These are phyloP conservation scores for Vitis amurensis DNA, from an alignment of 164 flowering plant genomes.

Conservation along the genomic window DNA sequence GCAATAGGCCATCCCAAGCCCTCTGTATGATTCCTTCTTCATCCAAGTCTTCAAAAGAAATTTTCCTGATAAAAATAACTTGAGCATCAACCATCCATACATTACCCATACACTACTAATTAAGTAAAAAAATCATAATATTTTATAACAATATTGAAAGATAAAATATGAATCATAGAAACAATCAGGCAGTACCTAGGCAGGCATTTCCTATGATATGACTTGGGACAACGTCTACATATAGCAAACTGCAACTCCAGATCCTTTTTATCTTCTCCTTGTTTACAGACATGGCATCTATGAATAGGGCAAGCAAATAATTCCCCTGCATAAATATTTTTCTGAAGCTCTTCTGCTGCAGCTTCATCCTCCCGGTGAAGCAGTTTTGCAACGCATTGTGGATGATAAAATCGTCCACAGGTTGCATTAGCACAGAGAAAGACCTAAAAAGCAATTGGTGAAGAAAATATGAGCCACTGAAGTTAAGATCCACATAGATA, in stretches of 20 bases:
- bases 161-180: neutral
- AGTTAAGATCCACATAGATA: neutral
- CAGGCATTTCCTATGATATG: conserved; percentile 88
- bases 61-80: conserved; percentile 42
- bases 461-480: neutral
- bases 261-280: conserved; percentile 50
- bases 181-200: conserved; percentile 54
- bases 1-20: conserved; percentile 79
- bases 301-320: conserved; percentile 78
- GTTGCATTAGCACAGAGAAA: conserved; percentile 69
- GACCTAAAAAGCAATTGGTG: conserved; percentile 40
- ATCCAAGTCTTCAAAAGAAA: conserved; percentile 39
- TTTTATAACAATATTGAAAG: neutral
- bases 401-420: conserved; percentile 85
- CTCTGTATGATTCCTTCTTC: conserved; percentile 38
- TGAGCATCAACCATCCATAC: neutral
- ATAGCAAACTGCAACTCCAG: conserved; percentile 68
- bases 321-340: conserved; percentile 55
- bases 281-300: conserved; percentile 57
- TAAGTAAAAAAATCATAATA: neutral
- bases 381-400: conserved; percentile 61
- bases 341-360: conserved; percentile 39
- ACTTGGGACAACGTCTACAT: conserved; percentile 87
- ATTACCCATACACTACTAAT: neutral
- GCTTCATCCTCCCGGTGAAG: conserved; percentile 37